These are phyloP conservation scores for Wakefieldia striispora DNA, from an alignment of 768 basidiomycete genomes.

Conservation along the genomic window DNA sequence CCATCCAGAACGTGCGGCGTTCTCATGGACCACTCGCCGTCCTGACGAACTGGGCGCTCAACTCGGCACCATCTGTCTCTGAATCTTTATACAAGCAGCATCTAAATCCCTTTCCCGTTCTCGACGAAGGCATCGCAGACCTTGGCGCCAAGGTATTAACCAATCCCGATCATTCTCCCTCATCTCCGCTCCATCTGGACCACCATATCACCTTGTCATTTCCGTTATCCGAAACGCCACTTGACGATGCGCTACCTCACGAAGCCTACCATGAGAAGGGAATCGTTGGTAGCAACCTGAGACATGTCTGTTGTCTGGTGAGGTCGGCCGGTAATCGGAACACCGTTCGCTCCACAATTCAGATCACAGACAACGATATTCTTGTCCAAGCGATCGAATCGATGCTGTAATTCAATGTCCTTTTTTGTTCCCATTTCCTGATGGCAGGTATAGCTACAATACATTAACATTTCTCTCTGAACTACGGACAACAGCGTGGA, in stretches of 20 bases:
- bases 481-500: neutral
- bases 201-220: conserved; percentile 41
- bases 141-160: conserved; percentile 13
- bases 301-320: conserved; percentile 27
- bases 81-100: conserved; percentile 48
- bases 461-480: conserved; percentile 3
- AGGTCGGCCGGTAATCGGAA: conserved; percentile 26
- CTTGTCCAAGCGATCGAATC: conserved; percentile 2
- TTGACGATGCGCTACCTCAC: conserved; percentile 13
- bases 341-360: conserved; percentile 20
- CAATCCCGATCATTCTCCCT: conserved; percentile 10
- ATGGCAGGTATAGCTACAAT: neutral
- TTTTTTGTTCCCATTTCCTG: neutral
- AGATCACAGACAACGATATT: conserved; percentile 22
- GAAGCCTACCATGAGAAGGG: conserved; percentile 22
- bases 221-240: conserved; percentile 16
- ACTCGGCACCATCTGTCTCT: conserved; percentile 19
- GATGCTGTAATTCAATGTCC: neutral
- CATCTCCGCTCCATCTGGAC: conserved; percentile 33
- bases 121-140: conserved; percentile 11
- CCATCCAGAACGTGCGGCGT: conserved; percentile 47
- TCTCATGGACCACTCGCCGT: conserved; percentile 51
- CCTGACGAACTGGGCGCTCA: conserved; percentile 64
- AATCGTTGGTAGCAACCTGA: conserved; percentile 10
- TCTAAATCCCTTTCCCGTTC: conserved; percentile 44